phyloP scores from a whole-genome alignment of 2,329 filamentous ascomycete genomes.

The Paecilomyces variotii region DNA sequence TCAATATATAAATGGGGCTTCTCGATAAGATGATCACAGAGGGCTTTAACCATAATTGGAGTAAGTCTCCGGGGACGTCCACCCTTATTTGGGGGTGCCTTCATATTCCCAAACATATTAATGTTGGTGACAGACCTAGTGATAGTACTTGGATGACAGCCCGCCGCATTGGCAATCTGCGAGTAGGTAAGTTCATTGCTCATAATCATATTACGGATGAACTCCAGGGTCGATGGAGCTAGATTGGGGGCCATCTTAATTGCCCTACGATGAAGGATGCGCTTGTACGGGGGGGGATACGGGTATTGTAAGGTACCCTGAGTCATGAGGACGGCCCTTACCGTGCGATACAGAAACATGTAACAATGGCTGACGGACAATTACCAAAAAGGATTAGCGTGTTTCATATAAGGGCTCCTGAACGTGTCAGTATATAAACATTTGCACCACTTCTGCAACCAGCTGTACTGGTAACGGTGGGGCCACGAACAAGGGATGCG shows the following conservation, averaged over 20 bases:
- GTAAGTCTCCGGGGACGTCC: conserved; percentile 15
- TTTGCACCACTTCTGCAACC: no score
- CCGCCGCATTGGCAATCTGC: conserved; percentile 14
- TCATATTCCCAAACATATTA: conserved; percentile 6
- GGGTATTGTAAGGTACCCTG: no score
- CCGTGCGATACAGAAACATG: no score
- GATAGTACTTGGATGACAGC: conserved; percentile 15
- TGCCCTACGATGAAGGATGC: no score
- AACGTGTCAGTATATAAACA: no score
- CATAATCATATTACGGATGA: conserved; percentile 14
- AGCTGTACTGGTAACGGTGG: no score
- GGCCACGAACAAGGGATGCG: no score
- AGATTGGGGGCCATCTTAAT: neutral
- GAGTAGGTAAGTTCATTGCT: conserved; percentile 10
- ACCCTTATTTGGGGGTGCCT: conserved; percentile 6
- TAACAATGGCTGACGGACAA: no score
- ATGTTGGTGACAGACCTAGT: conserved; percentile 9
- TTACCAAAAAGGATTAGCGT: no score
- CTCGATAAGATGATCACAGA: conserved; percentile 21
- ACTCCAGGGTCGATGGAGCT: conserved; percentile 4
- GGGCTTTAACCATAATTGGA: conserved; percentile 19
- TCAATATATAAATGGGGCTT: conserved; percentile 22
- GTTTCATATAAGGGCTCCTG: no score
- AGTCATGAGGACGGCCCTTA: no score
- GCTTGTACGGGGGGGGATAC: no score